phyloP scores from a whole-genome alignment of 1,284 basidiomycete species.

The Tremellales sp. region DNA sequence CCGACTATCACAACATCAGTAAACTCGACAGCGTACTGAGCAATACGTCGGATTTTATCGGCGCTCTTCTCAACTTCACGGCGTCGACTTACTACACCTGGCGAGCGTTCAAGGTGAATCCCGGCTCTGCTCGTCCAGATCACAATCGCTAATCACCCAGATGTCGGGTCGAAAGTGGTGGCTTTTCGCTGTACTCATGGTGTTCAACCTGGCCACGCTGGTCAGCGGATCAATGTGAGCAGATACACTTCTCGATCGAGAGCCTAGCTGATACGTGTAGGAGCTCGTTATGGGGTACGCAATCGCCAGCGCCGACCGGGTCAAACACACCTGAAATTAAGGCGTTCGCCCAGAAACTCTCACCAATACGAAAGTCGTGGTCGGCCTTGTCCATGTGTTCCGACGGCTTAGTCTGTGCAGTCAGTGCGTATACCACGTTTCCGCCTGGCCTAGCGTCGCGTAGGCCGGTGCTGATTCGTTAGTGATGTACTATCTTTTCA shows the following conservation, averaged over 20 bases:
- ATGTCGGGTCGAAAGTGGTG: not conserved
- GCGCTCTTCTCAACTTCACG: not conserved
- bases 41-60: not conserved
- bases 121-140: not conserved
- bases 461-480: constrained; percentile 7
- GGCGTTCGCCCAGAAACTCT: not conserved
- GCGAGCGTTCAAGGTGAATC: not conserved
- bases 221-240: not conserved
- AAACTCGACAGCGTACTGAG: not conserved
- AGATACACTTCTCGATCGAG: too few relatives aligned
- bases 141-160: not conserved
- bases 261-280: not conserved
- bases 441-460: not conserved
- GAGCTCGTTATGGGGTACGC: not conserved
- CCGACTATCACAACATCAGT: not conserved
- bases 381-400: not conserved
- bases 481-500: constrained; percentile 8
- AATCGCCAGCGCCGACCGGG: too few relatives aligned
- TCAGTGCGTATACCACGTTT: not conserved
- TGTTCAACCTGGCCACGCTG: not conserved
- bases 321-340: too few relatives aligned
- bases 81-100: not conserved
- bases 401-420: not conserved
- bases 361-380: not conserved
- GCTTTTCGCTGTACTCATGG: not conserved